Conservation (phyloP, 331 rosid genomes). For the Quercus tomentella region DNA sequence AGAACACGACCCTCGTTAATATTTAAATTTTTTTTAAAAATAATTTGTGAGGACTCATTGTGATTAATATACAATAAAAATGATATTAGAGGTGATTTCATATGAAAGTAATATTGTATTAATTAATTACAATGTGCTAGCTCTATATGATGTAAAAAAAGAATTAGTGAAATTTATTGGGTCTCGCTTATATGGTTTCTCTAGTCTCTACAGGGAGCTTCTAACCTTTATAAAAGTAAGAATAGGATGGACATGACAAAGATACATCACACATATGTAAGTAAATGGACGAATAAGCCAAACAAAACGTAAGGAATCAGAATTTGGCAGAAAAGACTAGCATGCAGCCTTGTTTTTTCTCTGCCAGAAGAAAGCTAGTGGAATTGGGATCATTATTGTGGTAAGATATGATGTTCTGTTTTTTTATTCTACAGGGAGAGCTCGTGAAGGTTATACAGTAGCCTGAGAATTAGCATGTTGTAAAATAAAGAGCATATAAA, state of each 20-base stretch:
- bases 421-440: constrained; percentile 16
- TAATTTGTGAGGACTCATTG: not conserved
- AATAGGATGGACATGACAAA: too few relatives aligned
- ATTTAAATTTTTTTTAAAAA: too few relatives aligned
- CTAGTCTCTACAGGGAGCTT: too few relatives aligned
- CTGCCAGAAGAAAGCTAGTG: constrained; percentile 28
- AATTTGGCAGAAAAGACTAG: constrained; percentile 25
- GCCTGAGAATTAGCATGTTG: constrained; percentile 12
- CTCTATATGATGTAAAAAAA: not conserved
- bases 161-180: too few relatives aligned
- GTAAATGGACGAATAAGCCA: constrained; percentile 15
- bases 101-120: too few relatives aligned
- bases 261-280: constrained; percentile 20
- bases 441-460: constrained; percentile 24
- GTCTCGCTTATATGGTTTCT: too few relatives aligned
- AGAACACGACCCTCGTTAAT: not conserved
- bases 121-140: too few relatives aligned
- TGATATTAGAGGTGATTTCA: too few relatives aligned
- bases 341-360: constrained; percentile 27
- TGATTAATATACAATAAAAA: not conserved
- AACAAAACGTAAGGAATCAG: constrained; percentile 3
- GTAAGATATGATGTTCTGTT: constrained; percentile 25
- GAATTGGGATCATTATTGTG: constrained; percentile 26
- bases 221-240: too few relatives aligned
- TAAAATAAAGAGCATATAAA: too few relatives aligned